phyloP scores from a whole-genome alignment of 2,329 filamentous ascomycete genomes.

The Trichophyton equinum region DNA sequence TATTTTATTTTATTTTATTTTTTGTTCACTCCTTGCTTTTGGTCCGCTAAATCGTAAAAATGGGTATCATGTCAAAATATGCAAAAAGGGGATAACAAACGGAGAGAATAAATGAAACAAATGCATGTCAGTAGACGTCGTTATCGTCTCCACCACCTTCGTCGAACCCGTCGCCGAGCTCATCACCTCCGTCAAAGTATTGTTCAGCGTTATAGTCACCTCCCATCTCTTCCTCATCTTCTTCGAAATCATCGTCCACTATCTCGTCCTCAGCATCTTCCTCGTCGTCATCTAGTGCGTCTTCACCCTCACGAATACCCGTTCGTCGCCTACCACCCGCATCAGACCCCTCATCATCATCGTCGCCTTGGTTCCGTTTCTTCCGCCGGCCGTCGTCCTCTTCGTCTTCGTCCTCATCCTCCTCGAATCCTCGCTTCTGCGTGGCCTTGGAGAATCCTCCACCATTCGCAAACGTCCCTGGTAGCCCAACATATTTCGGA shows the following conservation, averaged over 20 bases:
- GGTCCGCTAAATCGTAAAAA: background rate
- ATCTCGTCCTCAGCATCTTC: constrained; percentile 41
- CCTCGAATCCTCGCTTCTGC: constrained; percentile 32
- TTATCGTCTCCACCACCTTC: constrained; percentile 43
- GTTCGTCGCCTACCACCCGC: constrained; percentile 21
- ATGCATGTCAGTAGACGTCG: constrained; percentile 26
- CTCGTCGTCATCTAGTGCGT: constrained; percentile 32
- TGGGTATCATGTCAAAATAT: background rate
- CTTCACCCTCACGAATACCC: constrained; percentile 32
- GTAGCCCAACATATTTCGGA: constrained; percentile 24
- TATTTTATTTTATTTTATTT: too few species aligned
- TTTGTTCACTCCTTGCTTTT: background rate
- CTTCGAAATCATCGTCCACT: constrained; percentile 47
- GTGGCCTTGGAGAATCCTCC: constrained; percentile 15
- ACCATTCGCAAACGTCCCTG: constrained; percentile 24
- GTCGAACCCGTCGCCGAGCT: constrained; percentile 42
- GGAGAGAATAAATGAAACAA: constrained; percentile 22
- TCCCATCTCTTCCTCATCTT: constrained; percentile 46
- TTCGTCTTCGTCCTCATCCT: constrained; percentile 28
- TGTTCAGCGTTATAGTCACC: constrained; percentile 54
- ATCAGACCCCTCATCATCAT: constrained; percentile 22
- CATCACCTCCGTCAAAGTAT: constrained; percentile 50
- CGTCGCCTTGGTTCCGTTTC: constrained; percentile 23
- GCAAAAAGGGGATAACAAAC: constrained; percentile 17
- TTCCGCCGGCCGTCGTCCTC: constrained; percentile 18